Evolutionary conservation across 768 basidiomycete genomes (phyloP).

Genomic region (Termitomyces sp.): DNA sequence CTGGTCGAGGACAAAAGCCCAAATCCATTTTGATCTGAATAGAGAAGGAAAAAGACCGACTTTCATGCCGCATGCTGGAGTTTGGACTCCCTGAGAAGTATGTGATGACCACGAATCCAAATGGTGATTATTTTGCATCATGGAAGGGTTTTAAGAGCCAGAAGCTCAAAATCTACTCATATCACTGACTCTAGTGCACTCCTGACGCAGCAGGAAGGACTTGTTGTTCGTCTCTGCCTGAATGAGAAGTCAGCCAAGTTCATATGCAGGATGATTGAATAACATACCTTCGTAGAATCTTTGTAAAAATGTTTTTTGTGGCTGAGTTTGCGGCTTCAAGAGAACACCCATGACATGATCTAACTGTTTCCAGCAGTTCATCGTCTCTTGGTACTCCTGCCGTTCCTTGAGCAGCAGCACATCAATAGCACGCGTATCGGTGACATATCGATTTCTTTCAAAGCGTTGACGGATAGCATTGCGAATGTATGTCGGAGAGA

Average conservation of each 20-base stretch:
- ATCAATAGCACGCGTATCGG: slow-evolving; percentile 80
- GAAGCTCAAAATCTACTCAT: background rate
- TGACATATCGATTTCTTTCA: slow-evolving; percentile 78
- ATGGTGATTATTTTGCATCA: background rate
- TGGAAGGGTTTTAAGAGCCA: background rate
- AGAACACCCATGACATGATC: slow-evolving; percentile 76
- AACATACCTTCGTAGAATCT: slow-evolving; percentile 78
- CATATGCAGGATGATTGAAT: background rate
- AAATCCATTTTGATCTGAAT: background rate
- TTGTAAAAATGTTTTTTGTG: slow-evolving; percentile 66
- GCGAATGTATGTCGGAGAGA: slow-evolving; percentile 73
- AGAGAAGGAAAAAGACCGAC: background rate
- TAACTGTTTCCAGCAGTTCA: slow-evolving; percentile 91
- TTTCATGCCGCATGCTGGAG: background rate
- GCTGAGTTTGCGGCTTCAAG: slow-evolving; percentile 37
- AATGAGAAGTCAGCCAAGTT: slow-evolving; percentile 1
- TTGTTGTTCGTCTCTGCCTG: slow-evolving; percentile 74
- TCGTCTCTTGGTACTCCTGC: slow-evolving; percentile 89
- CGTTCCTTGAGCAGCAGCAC: slow-evolving; percentile 77
- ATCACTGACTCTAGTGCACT: slow-evolving; percentile 6
- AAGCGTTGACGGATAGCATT: slow-evolving; percentile 81
- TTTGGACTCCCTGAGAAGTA: background rate
- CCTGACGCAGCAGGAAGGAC: slow-evolving; percentile 66
- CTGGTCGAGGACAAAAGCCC: background rate
- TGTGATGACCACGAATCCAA: background rate